Conservation (phyloP, 2,329 filamentous ascomycete genomes). For the Torrubiellomyces zombiae region DNA sequence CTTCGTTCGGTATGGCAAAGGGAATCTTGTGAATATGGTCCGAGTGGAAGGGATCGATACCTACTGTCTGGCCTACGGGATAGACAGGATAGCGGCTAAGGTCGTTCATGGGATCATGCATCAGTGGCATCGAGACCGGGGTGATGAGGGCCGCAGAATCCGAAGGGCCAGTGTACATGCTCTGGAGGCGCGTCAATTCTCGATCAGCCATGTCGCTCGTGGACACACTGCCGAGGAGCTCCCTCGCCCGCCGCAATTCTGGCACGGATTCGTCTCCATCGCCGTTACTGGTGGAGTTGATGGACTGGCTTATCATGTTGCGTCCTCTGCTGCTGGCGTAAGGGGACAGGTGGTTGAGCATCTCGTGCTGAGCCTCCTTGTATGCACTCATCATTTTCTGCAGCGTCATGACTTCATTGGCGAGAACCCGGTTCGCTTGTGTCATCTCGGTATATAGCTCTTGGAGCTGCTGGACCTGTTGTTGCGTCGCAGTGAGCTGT, state of each 20-base stretch:
- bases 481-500: constrained; percentile 76
- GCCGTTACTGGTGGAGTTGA: constrained; percentile 19
- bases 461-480: constrained; percentile 77
- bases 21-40: constrained; percentile 92
- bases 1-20: constrained; percentile 53
- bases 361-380: constrained; percentile 38
- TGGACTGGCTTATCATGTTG: constrained; percentile 16
- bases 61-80: constrained; percentile 76
- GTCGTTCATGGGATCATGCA: constrained; percentile 38
- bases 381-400: constrained; percentile 44
- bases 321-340: constrained; percentile 25
- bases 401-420: constrained; percentile 42
- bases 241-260: constrained; percentile 38
- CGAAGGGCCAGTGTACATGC: constrained; percentile 35
- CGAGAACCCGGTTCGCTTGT: constrained; percentile 43
- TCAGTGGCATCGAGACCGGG: constrained; percentile 26
- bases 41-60: constrained; percentile 86
- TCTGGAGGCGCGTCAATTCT: constrained; percentile 38
- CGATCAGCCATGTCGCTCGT: constrained; percentile 35
- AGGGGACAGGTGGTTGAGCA: constrained; percentile 38
- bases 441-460: constrained; percentile 68
- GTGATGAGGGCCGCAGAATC: constrained; percentile 30
- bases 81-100: constrained; percentile 57
- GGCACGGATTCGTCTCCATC: constrained; percentile 32
- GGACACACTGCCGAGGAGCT: constrained; percentile 35